A percentile compares a stretch with the other conserved stretches of the same genome.
Conservation (phyloP, 164 flowering plant genomes). For the Liquidambar formosana region DNA sequence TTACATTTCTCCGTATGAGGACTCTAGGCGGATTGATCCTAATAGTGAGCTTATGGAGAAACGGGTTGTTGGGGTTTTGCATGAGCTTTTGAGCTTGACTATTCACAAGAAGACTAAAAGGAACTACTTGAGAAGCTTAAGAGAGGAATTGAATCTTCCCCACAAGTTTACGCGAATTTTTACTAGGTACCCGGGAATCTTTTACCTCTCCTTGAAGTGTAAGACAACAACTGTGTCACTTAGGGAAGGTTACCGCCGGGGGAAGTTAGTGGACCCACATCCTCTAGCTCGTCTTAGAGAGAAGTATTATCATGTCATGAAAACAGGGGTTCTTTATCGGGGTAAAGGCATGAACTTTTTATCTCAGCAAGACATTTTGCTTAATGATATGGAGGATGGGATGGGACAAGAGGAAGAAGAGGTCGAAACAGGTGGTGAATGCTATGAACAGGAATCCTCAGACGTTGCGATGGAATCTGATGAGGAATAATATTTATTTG, state of each 20-base stretch:
- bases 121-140: slow-evolving; percentile 81
- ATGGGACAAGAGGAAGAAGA: slow-evolving; percentile 47
- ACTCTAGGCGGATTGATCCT: slow-evolving; percentile 65
- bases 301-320: slow-evolving; percentile 84
- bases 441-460: slow-evolving; percentile 34
- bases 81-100: slow-evolving; percentile 84
- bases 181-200: slow-evolving; percentile 94
- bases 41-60: slow-evolving; percentile 97
- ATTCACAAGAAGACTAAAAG: slow-evolving; percentile 94
- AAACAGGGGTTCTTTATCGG: slow-evolving; percentile 81
- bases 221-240: slow-evolving; percentile 84
- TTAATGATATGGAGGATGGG: slow-evolving; percentile 19
- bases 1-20: slow-evolving; percentile 92
- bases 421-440: slow-evolving; percentile 38
- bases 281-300: slow-evolving; percentile 67
- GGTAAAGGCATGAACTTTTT: slow-evolving; percentile 51
- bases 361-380: slow-evolving; percentile 30
- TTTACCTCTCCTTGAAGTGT: slow-evolving; percentile 92
- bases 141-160: slow-evolving; percentile 82
- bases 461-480: slow-evolving; percentile 40
- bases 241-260: slow-evolving; percentile 76
- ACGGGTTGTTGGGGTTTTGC: slow-evolving; percentile 85
- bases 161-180: slow-evolving; percentile 84
- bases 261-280: slow-evolving; percentile 74
- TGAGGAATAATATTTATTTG: slow-evolving; percentile 25